phyloP scores from a whole-genome alignment of 176 grass and related monocot genomes.

The Carex parvula region DNA sequence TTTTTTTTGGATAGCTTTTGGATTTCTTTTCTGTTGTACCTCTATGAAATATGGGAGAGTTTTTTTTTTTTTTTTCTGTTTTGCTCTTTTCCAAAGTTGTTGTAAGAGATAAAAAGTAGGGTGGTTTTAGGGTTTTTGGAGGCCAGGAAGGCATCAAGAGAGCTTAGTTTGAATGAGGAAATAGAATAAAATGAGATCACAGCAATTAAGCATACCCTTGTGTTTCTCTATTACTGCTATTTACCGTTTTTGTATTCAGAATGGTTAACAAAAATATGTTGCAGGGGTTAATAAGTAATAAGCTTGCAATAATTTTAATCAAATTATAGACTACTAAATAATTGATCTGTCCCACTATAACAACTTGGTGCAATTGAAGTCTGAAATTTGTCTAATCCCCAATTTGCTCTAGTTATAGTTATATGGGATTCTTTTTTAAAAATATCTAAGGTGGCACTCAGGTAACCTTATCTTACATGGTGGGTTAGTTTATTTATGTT shows the following conservation, averaged over 20 bases:
- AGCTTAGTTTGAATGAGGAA: constrained; percentile 28
- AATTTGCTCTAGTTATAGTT: not conserved
- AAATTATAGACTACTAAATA: not conserved
- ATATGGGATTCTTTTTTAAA: not conserved
- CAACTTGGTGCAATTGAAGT: not conserved
- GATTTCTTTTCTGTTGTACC: constrained; percentile 21
- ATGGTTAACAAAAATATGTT: not conserved
- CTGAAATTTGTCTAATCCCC: not conserved
- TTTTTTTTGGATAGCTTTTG: constrained; percentile 38
- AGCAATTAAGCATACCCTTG: constrained; percentile 4
- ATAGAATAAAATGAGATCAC: constrained; percentile 30
- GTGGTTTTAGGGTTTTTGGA: constrained; percentile 19
- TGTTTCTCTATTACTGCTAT: constrained; percentile 1
- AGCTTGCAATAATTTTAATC: not conserved
- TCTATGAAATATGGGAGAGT: constrained; percentile 18
- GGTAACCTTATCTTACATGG: not conserved
- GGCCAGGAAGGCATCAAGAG: constrained; percentile 23
- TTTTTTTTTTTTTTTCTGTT: not conserved
- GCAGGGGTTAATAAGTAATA: not conserved
- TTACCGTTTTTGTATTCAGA: not conserved
- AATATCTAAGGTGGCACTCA: not conserved
- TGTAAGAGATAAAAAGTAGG: constrained; percentile 12
- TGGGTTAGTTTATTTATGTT: not conserved
- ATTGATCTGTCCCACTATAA: not conserved
- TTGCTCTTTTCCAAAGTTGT: constrained; percentile 10